phyloP scores from a whole-genome alignment of 75 land plant genomes.

The Azolla pinnata region DNA sequence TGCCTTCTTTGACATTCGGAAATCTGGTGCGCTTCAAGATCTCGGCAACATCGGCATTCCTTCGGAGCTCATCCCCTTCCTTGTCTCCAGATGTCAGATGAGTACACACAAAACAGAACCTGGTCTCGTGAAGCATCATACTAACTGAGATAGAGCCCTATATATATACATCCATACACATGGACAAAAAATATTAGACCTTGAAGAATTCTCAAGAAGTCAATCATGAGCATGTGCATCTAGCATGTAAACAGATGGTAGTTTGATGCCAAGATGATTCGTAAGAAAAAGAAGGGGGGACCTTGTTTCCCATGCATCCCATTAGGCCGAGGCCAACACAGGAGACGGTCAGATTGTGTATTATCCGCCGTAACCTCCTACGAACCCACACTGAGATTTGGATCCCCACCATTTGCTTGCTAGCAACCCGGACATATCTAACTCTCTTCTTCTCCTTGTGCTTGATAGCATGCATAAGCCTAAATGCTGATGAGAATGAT shows the following conservation, averaged over 20 bases:
- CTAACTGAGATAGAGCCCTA: slow-evolving; percentile 94
- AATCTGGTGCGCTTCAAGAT: slow-evolving; percentile 76
- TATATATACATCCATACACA: too few relatives aligned
- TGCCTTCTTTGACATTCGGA: slow-evolving; percentile 38
- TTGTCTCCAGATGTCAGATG: slow-evolving; percentile 91
- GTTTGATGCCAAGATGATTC: neutral
- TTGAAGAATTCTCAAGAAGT: too few relatives aligned
- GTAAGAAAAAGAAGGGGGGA: slow-evolving; percentile 13
- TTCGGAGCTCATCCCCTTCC: slow-evolving; percentile 85
- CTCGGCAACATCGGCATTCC: slow-evolving; percentile 84
- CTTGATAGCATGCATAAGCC: too few relatives aligned
- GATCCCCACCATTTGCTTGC: slow-evolving; percentile 96
- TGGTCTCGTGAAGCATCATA: slow-evolving; percentile 79
- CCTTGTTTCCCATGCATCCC: slow-evolving; percentile 97
- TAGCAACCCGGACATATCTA: slow-evolving; percentile 52
- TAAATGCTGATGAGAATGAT: too few relatives aligned
- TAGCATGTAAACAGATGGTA: neutral
- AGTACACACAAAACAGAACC: slow-evolving; percentile 84
- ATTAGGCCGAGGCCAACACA: slow-evolving; percentile 84
- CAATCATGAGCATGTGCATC: too few relatives aligned
- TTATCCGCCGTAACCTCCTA: slow-evolving; percentile 42
- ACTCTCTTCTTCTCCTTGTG: slow-evolving; percentile 10
- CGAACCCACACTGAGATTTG: slow-evolving; percentile 76
- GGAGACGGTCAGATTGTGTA: slow-evolving; percentile 70
- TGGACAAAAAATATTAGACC: too few relatives aligned